Evolutionary conservation across 2,329 filamentous ascomycete species (phyloP), one percentile per base, ranked within the genome.

Genomic region (Coniosporium tulheliwenetii): DNA sequence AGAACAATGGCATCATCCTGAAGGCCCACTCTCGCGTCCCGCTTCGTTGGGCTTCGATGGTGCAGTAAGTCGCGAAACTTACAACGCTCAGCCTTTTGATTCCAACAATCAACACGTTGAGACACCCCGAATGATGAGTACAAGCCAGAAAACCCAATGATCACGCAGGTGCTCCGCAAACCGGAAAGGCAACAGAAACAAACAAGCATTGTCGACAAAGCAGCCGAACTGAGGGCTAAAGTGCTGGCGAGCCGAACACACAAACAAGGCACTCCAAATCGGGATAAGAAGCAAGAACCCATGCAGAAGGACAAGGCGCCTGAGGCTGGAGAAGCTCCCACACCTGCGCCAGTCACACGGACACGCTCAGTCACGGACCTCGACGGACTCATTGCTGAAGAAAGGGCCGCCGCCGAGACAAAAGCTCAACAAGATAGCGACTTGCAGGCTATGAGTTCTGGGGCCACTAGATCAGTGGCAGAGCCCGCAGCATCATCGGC

Each of bases 351-450:
- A 13, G 32, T 5, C 10, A 33, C 32, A 15, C 36, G 36, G 10
- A 15, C 15, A 10, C 10, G 10, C n/a, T 26, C 5, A 14, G 16
- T 13, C 14, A 37, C 13, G 16, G 39, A 42, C 39, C 29, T 52
- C 8, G 50, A 51, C 15, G 43, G 40, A n/a, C 43, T 52, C 19
- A 39, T 55, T 10, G 43, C 48, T 30, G 44, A 51, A 30, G 53
- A 52, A 30, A 52, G 51, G 40, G 51, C 50, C 19, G 41, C 45
- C 14, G 51, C 48, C 10, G 46, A 49, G 19, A 46, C 45, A n/a
- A 45, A 50, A 30, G 39, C 38, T 8, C 46, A 44, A 35, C 44
- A 43, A 2, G 30, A 41, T 12, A 12, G 29, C 30, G 12, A 14
- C 7, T n/a, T 26, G 3, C 19, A 37, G 8, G 26, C 26, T n/a